Conservation (phyloP, 176 grass and related monocot genomes). For the Saccharum officinarum region DNA sequence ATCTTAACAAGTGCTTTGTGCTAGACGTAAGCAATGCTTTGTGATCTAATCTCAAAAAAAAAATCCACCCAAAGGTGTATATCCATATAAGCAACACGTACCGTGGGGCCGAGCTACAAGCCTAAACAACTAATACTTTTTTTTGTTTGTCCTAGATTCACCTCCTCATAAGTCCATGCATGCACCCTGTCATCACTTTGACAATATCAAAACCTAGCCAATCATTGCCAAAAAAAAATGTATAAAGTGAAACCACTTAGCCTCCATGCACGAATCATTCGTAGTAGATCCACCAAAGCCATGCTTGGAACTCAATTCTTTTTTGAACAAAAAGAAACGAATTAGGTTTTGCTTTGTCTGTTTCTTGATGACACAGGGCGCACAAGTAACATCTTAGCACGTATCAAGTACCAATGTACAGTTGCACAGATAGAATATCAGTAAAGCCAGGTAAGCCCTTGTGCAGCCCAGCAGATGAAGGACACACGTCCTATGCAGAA, state of each 20-base stretch:
- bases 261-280: conserved; percentile 1
- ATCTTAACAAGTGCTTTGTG: too few relatives aligned
- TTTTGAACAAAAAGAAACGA: not conserved
- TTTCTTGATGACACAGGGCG: conserved; percentile 12
- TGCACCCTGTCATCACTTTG: not conserved
- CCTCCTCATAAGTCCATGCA: not conserved
- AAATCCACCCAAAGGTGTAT: not conserved
- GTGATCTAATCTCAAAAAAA: not conserved
- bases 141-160: not conserved
- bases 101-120: not conserved
- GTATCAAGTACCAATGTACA: not conserved
- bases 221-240: conserved; percentile 3
- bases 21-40: too few relatives aligned
- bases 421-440: not conserved
- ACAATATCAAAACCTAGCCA: conserved; percentile 14
- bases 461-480: not conserved
- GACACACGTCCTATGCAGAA: conserved; percentile 44
- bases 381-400: not conserved
- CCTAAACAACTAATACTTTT: not conserved
- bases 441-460: conserved; percentile 24
- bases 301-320: not conserved
- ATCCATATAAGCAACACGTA: not conserved
- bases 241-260: not conserved
- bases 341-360: not conserved
- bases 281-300: not conserved